Evolutionary conservation across 352 stramenopile species (phyloP), one percentile per base, ranked within the genome.

Genomic region (Pythium phragmitis): DNA sequence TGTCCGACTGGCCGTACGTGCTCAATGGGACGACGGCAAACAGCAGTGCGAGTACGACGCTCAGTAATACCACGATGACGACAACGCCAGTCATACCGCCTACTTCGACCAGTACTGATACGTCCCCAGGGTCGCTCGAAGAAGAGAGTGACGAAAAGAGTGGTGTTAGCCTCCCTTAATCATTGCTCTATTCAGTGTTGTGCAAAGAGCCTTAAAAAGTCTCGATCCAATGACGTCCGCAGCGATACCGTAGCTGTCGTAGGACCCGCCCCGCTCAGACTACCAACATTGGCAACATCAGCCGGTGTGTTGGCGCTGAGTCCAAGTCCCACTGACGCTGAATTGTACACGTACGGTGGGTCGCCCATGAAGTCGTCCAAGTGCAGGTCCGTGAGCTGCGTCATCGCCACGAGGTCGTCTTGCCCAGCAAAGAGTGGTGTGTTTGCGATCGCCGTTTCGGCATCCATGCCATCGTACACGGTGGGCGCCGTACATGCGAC

Each of bases 201-300:
- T 30, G 85, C 82, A 66, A 94, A 94, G 17, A 94, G 73, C 62
- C 82, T 88, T 12, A 94, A 67, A 41, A 92, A 91, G 54, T 94
- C 85, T 67, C 85, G 77, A 2, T 82, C 85, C 0, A 94, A 49
- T 0, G 85, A 94, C 8, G 85, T 94, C 36, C 83, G 72, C 14
- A 94, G 79, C n/a, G 58, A 43, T 33, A 36, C 48, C 4, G 73
- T 57, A 19, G 68, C 63, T 16, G 71, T 57, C 12, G 60, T 46
- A n/a, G 45, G 42, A 11, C 4, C 21, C 14, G 41, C 4, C 3
- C 4, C 36, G 2, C 16, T 39, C 4, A 21, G 2, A 26, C 2
- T 39, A 13, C 19, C 12, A 6, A 14, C 42, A 16, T 13, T 59
- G 39, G 42, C 50, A 42, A 53, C 39, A 39, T 39, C 11, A 12